Evolutionary conservation across 345 rosid genomes (phyloP), one percentile per base, ranked within the genome.

Genomic region (Eutrema japonicum): DNA sequence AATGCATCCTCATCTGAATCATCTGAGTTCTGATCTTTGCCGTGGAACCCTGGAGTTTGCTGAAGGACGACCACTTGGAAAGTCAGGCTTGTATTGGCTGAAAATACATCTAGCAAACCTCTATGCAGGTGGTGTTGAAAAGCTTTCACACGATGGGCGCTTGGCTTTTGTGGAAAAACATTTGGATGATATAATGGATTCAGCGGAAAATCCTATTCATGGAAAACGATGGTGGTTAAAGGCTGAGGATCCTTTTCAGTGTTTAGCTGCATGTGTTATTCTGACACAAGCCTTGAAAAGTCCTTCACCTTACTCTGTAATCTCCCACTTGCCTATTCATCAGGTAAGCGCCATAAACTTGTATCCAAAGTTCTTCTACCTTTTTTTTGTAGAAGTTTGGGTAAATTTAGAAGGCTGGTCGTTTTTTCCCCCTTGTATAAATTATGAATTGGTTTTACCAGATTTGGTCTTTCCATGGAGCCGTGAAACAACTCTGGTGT

Each of bases 171-270:
- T 92, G 52, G 99, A 95, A 54, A 81, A 77, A 79, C 98, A 92
- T 84, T 82, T 92, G 61, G 77, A 79, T 41, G 98, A 87, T 55
- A 87, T 95, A 81, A 83, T 90, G 66, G 97, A 92, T 80, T 95
- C 99, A 37, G 98, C 99, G 68, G 90, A 92, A 75, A 88, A 86
- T 77, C 90, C 99, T 80, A 57, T 92, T 33, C 76, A 86, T 76
- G 99, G 97, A 58, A 88, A 85, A 32, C 81, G 78, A 36, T 95
- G 99, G 99, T 95, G 99, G 99, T 85, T 95, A 78, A 83, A 73
- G 14, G 99, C 98, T 51, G 98, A 95, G 80, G 99, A 92, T 79
- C 98, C 99, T 80, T 95, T 95, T 75, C 99, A 95, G 80, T 95
- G 90, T 81, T 87, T 95, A 76, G 99, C 98, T 82, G 94, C 94